Evolutionary conservation across 2,329 filamentous ascomycete species (phyloP).

Genomic region (Cercospora brassicicola): DNA sequence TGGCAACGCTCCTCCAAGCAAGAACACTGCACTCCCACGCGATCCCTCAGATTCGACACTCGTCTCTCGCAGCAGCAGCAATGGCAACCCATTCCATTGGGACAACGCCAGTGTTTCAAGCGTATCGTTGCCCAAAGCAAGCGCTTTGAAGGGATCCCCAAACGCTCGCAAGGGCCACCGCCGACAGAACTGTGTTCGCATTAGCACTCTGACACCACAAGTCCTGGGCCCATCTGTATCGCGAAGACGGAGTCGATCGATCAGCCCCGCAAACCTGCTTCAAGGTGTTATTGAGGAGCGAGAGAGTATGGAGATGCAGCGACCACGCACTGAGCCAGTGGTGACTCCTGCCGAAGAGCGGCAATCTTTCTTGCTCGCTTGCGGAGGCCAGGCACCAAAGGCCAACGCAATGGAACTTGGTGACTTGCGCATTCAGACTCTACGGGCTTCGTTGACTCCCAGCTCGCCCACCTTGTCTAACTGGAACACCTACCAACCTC

Average conservation of each 20-base stretch:
- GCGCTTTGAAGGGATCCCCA: slow-evolving; percentile 48
- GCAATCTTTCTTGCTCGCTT: slow-evolving; percentile 11
- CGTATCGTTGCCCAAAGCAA: slow-evolving; percentile 40
- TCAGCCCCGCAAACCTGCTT: slow-evolving; percentile 37
- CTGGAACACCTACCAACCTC: slow-evolving; percentile 37
- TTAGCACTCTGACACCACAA: slow-evolving; percentile 46
- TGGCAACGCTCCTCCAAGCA: slow-evolving; percentile 31
- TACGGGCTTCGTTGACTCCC: slow-evolving; percentile 44
- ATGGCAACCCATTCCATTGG: slow-evolving; percentile 51
- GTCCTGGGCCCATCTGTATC: slow-evolving; percentile 41
- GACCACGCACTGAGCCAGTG: slow-evolving; percentile 12
- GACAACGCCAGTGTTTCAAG: slow-evolving; percentile 37
- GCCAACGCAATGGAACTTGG: slow-evolving; percentile 7
- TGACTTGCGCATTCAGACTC: slow-evolving; percentile 37
- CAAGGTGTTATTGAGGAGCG: slow-evolving; percentile 46
- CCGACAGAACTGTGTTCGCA: slow-evolving; percentile 49
- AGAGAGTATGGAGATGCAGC: slow-evolving; percentile 26
- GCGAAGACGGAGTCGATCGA: slow-evolving; percentile 33
- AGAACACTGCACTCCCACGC: slow-evolving; percentile 36
- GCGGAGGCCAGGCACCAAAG: slow-evolving; percentile 10
- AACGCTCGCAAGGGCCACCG: slow-evolving; percentile 47
- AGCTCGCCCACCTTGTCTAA: slow-evolving; percentile 44
- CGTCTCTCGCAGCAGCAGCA: slow-evolving; percentile 44
- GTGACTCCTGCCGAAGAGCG: slow-evolving; percentile 8
- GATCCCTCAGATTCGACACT: slow-evolving; percentile 45